Percentiles rank a stretch among this genome's conserved stretches.
These are phyloP conservation scores for Trichoderma sp. DNA, from an alignment of 2,329 filamentous ascomycete genomes.

Conservation along the genomic window DNA sequence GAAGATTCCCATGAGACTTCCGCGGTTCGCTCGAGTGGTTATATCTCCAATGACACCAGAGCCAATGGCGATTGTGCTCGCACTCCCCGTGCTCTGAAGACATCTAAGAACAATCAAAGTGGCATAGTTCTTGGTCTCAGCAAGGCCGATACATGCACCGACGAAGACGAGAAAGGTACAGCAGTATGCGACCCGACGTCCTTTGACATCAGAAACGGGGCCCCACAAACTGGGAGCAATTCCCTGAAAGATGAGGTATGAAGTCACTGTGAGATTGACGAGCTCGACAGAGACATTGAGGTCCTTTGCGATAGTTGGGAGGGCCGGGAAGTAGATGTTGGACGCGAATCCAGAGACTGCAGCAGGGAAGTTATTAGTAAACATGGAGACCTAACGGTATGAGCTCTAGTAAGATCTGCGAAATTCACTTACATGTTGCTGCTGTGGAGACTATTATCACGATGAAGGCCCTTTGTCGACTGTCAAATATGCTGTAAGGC, in stretches of 20 bases:
- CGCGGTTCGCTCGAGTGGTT: constrained; percentile 59
- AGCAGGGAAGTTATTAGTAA: not conserved
- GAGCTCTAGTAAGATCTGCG: not conserved
- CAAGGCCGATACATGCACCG: constrained; percentile 53
- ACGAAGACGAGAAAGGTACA: constrained; percentile 53
- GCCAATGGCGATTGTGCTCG: constrained; percentile 57
- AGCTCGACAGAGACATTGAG: constrained; percentile 42
- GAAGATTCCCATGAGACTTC: constrained; percentile 56
- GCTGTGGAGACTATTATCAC: constrained; percentile 47
- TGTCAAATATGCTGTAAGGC: constrained; percentile 52
- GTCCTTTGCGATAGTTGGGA: constrained; percentile 48
- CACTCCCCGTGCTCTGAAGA: constrained; percentile 57
- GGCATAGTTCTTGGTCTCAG: constrained; percentile 47
- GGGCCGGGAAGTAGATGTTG: constrained; percentile 56
- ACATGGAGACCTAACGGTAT: not conserved
- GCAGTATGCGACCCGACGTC: constrained; percentile 54
- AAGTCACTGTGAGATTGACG: constrained; percentile 53
- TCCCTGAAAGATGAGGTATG: constrained; percentile 60
- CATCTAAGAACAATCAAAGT: constrained; percentile 53
- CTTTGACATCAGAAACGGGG: constrained; percentile 53
- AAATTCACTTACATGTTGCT: constrained; percentile 45
- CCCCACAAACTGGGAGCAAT: constrained; percentile 57
- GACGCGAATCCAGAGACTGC: constrained; percentile 44
- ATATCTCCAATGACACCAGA: constrained; percentile 64
- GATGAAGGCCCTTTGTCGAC: constrained; percentile 47